Percentiles rank a stretch among this genome's conserved stretches.
phyloP scores from a whole-genome alignment of 257 asterid genomes.

The Solanum piurae region DNA sequence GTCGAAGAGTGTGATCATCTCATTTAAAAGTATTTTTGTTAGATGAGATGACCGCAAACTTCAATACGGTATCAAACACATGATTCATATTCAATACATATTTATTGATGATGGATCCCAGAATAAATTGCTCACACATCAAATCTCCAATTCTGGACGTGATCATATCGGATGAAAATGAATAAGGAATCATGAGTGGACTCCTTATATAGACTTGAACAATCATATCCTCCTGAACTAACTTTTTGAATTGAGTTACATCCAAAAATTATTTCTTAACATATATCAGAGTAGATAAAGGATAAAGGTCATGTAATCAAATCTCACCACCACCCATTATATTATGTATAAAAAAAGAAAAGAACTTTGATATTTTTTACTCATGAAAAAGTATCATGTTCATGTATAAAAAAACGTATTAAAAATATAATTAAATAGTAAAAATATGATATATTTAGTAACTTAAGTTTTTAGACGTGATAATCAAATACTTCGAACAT shows the following conservation, averaged over 20 bases:
- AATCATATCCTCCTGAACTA: background rate
- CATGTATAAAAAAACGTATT: background rate
- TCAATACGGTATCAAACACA: background rate
- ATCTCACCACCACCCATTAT: too few relatives aligned
- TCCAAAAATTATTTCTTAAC: background rate
- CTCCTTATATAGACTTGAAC: background rate
- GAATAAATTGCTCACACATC: background rate
- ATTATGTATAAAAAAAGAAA: too few relatives aligned
- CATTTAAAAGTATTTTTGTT: too few relatives aligned
- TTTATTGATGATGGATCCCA: background rate
- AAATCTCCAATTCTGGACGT: background rate
- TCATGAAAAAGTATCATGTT: background rate
- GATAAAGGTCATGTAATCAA: too few relatives aligned
- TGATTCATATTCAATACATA: background rate
- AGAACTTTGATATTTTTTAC: too few relatives aligned
- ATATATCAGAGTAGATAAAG: background rate
- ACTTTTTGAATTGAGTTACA: background rate
- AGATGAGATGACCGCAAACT: background rate
- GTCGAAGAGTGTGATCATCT: too few relatives aligned
- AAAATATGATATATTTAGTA: background rate
- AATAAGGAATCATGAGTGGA: background rate
- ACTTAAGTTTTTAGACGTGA: background rate
- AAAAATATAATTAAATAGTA: background rate
- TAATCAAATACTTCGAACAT: background rate
- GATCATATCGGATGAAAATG: background rate